Conservation (phyloP, 768 basidiomycete genomes). For the Calocybe indica region DNA sequence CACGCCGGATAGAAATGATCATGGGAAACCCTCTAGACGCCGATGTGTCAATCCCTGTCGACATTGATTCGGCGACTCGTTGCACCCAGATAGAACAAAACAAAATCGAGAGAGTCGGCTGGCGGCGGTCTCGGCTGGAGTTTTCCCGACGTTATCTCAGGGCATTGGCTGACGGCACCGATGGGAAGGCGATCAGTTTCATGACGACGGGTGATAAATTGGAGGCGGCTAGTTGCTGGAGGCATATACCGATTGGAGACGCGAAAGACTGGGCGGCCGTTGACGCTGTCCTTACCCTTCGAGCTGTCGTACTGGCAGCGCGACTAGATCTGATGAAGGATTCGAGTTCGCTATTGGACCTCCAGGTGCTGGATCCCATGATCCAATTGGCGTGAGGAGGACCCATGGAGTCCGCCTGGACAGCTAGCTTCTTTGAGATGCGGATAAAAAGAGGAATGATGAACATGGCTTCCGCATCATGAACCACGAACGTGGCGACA, state of each 20-base stretch:
- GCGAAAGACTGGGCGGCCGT: conserved; percentile 5
- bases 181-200: conserved; percentile 3
- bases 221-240: conserved; percentile 2
- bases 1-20: conserved; percentile 9
- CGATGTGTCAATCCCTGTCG: conserved; percentile 10
- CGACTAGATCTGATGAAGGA: conserved; percentile 9
- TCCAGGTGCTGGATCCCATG: conserved; percentile 9
- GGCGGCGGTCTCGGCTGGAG: conserved; percentile 2
- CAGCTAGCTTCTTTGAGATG: no score
- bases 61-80: background rate
- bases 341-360: conserved; percentile 5
- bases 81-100: background rate
- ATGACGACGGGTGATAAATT: conserved; percentile 2
- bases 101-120: background rate
- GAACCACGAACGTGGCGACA: no score
- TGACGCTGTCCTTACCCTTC: conserved; percentile 8
- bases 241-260: conserved; percentile 2
- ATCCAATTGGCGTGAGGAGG: background rate
- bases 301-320: conserved; percentile 8
- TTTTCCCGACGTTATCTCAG: conserved; percentile 6
- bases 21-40: conserved; percentile 1
- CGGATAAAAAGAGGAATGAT: no score
- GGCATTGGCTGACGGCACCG: conserved; percentile 6
- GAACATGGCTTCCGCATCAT: no score
- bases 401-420: no score